Evolutionary conservation across 2,329 filamentous ascomycete species (phyloP), one percentile per base, ranked within the genome.

Genomic region (Ophiostoma perfectum): DNA sequence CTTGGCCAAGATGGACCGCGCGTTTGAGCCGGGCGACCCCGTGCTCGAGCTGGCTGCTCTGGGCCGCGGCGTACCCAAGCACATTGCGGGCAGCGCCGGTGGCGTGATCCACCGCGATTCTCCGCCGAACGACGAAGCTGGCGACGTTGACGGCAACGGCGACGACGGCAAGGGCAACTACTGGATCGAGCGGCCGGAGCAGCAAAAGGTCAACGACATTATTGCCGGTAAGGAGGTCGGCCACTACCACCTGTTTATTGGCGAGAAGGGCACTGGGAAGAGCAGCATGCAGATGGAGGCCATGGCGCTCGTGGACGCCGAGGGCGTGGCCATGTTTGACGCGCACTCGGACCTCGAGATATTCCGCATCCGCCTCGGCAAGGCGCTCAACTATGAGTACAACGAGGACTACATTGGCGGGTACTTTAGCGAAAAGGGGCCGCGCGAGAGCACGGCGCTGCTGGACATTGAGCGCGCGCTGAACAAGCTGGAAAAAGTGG

Each of bases 361-460:
- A 70, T 96, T 99, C 77, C 90, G 95, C 18, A 90, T 97, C 60
- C 86, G 95, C 4, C 84, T 99, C 3, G 95, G 95, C 39, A 97
- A 97, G 76, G 92, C 93, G 1, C 83, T 99, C 55, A 93, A 99
- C 77, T 99, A 93, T 77, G 95, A 99, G 76, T 99, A 91, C 74
- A 92, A 98, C 76, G 95, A 98, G 80, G 95, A 99, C 80, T 97
- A 96, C 75, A 97, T 99, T 71, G 95, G 95, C 62, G 92, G 91
- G 5, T 90, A 99, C 70, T 99, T 99, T 78, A 96, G 91, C 70
- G 96, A 99, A 75, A 88, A 91, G 42, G 95, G 95, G 0, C 95
- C 95, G 0, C 86, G 95, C 60, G 95, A 99, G 75, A 93, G 92
- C 3, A 96, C 92, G 0, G 93, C 95, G 4, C 81, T 99, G 45